phyloP scores from a whole-genome alignment of 495 filamentous ascomycete species.

The Acidiella bohemica region DNA sequence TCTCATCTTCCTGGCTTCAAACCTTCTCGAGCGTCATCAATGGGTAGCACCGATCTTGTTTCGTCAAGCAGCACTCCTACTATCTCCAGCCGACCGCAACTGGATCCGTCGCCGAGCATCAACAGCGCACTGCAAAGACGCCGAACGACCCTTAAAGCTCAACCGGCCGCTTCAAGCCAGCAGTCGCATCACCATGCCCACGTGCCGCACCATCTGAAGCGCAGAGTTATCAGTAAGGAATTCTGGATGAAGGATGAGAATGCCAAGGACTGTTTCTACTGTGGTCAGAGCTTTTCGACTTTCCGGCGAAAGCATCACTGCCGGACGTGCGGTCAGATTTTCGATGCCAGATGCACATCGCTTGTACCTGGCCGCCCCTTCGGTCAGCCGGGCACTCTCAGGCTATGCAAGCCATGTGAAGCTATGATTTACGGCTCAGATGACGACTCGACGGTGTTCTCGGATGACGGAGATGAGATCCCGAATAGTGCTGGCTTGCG shows the following conservation, averaged over 20 bases:
- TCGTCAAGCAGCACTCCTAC: slow-evolving; percentile 10
- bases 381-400: slow-evolving; percentile 70
- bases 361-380: slow-evolving; percentile 74
- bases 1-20: slow-evolving; percentile 36
- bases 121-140: slow-evolving; percentile 15
- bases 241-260: slow-evolving; percentile 99
- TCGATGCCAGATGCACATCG: slow-evolving; percentile 91
- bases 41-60: slow-evolving; percentile 27
- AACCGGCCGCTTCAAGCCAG: not conserved
- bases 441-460: slow-evolving; percentile 60
- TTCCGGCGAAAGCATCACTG: slow-evolving; percentile 97
- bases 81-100: slow-evolving; percentile 1
- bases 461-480: slow-evolving; percentile 16
- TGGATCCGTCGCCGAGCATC: slow-evolving; percentile 16
- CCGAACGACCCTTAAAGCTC: slow-evolving; percentile 14
- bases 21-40: slow-evolving; percentile 49
- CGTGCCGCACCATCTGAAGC: slow-evolving; percentile 25
- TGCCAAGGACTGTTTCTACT: slow-evolving; percentile 92
- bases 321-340: slow-evolving; percentile 86
- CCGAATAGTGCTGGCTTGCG: slow-evolving; percentile 5
- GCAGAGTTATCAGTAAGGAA: slow-evolving; percentile 76
- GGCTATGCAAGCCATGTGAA: slow-evolving; percentile 93
- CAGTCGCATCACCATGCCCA: not conserved
- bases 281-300: slow-evolving; percentile 76
- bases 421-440: slow-evolving; percentile 80